Evolutionary conservation across 805 yeast species (phyloP), one percentile per base, ranked within the genome.

Genomic region (Starmerella stellata): DNA sequence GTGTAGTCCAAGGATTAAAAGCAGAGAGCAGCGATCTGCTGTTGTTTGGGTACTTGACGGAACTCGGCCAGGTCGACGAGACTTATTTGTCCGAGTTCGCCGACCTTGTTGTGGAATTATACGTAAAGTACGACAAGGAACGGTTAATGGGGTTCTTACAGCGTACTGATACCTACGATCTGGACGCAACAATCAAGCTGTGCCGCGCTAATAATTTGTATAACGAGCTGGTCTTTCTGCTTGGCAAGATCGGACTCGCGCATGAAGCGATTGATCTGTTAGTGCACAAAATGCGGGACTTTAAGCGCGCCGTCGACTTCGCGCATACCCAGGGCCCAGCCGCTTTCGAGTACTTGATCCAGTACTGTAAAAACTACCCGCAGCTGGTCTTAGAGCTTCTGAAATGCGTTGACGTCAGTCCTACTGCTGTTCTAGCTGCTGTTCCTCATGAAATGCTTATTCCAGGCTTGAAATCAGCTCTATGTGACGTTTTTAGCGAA

Each of bases 211-310:
- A 65, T 18, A 64, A 65, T 1, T 65, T 68, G 30, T 66, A 65
- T 30, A 72, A 75, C 30, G 96, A 87, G 51, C 62, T 83, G 30
- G 93, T 90, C 0, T 83, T 72, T 51, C 57, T 90, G 23, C 65
- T 81, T 44, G 92, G 93, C 4, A 72, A 73, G 49, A 74, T 79
- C 20, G 96, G 98, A 1, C 78, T 79, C 47, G 72, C 75, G 40
- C 68, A 67, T 44, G 69, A 72, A 44, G 96, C 96, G 0, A 59
- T 87, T 49, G 68, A 64, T 41, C 61, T 90, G 32, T 82, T 90
- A 14, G 73, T 83, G 30, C 77, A 79, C 45, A 69, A 79, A 48
- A 59, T 85, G 37, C 66, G 75, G 39, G 90, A 87, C 53, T 87
- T 94, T 0, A 68, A 69, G 30, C 65, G 70, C 45, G 96, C 96